These are phyloP conservation scores for Daedaleopsis sinensis DNA, from an alignment of 768 basidiomycete species.

Conservation along the genomic window DNA sequence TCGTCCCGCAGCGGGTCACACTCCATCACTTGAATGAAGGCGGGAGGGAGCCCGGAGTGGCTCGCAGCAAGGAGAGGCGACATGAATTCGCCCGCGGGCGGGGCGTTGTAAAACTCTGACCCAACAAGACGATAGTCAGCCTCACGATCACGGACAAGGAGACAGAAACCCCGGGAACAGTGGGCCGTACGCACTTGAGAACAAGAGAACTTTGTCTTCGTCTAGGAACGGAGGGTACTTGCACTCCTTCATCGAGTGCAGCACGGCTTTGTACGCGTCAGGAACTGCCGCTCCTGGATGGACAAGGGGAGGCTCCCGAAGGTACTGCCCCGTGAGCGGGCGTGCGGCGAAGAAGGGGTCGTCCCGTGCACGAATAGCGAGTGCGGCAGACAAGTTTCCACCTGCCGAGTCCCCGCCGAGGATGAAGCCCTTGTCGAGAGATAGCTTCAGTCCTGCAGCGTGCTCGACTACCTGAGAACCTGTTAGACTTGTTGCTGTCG, in stretches of 20 bases:
- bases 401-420: conserved; percentile 29
- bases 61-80: conserved; percentile 25
- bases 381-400: conserved; percentile 21
- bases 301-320: conserved; percentile 18
- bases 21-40: conserved; percentile 28
- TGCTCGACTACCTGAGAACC: conserved; percentile 8
- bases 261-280: not conserved
- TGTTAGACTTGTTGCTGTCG: not conserved
- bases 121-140: not conserved
- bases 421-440: conserved; percentile 26
- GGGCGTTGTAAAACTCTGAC: not conserved
- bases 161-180: too few relatives aligned
- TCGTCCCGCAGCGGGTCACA: conserved; percentile 33
- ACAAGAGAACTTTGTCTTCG: not conserved
- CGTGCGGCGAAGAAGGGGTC: conserved; percentile 23
- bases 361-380: conserved; percentile 25
- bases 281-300: conserved; percentile 5
- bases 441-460: conserved; percentile 10
- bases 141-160: not conserved
- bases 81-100: conserved; percentile 7
- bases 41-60: conserved; percentile 25
- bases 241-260: conserved; percentile 20
- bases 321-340: conserved; percentile 27
- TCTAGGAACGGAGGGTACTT: conserved; percentile 21
- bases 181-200: not conserved